Evolutionary conservation across 805 yeast genomes (phyloP), one percentile per base, ranked within the genome.

Genomic region (Schizosaccharomyces osmophilus): DNA sequence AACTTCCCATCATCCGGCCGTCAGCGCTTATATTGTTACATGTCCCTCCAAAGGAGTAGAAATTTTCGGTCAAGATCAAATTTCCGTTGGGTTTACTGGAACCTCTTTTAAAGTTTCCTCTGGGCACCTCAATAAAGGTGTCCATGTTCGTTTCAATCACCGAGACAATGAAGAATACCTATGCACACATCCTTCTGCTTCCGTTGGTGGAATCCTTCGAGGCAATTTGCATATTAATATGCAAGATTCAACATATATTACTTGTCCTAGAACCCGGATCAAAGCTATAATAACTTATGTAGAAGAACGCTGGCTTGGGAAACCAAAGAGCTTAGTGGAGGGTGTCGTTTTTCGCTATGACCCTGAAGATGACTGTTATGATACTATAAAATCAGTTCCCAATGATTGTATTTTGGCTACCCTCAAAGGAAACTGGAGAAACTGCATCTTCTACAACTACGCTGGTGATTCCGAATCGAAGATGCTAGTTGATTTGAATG

Each of bases 261-360:
- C 55, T 9, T 59, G 61, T 59, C 61, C 61, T 4, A 42, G 43
- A 43, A 43, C 61, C 29, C 29, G 54, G 9, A 19, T 43, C n/a
- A 59, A 59, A 17, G 55, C 54, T 22, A 59, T 59, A 3, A 13
- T 59, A 5, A 29, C 43, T 19, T 59, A 43, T 42, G 24, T 31
- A 8, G 61, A 59, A 59, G 61, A 59, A 41, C n/a, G 54, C 4
- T 59, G 61, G 61, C 54, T 59, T n/a, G 61, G 61, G 5, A 59
- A 59, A 48, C 61, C 48, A 32, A 59, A 19, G 19, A 31, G 41
- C 32, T 17, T 45, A 19, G 61, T 59, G 13, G 29, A 59, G n/a
- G 61, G 61, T 29, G 61, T 43, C 4, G 26, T 41, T 24, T 59
- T 42, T 32, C 26, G 26, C 22, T 59, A 59, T 24, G 61, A 59